Percentiles rank a stretch among this genome's conserved stretches.
phyloP scores from a whole-genome alignment of 257 asterid genomes.

The Craterostigma plantagineum region DNA sequence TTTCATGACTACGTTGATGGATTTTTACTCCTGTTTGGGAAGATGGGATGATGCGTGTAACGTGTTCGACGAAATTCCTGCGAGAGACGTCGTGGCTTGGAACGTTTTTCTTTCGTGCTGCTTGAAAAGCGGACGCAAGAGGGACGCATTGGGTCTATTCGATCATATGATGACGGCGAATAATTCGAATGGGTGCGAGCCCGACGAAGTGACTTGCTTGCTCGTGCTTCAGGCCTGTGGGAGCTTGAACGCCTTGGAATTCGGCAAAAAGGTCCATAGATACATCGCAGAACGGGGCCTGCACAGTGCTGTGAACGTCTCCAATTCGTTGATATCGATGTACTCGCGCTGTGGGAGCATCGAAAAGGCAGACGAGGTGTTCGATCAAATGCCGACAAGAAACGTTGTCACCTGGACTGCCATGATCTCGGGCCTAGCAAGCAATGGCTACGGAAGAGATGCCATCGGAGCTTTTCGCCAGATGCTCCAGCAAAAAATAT shows the following conservation, averaged over 20 bases:
- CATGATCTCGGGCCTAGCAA: slow-evolving; percentile 68
- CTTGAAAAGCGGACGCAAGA: slow-evolving; percentile 23
- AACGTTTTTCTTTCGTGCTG: slow-evolving; percentile 57
- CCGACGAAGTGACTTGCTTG: slow-evolving; percentile 69
- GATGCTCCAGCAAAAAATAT: slow-evolving; percentile 44
- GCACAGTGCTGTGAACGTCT: slow-evolving; percentile 17
- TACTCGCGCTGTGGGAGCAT: slow-evolving; percentile 60
- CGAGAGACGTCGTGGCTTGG: slow-evolving; percentile 50
- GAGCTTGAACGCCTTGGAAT: slow-evolving; percentile 45
- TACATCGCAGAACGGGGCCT: slow-evolving; percentile 25
- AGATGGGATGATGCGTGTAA: slow-evolving; percentile 27
- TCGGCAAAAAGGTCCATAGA: slow-evolving; percentile 42
- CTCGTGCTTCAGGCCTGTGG: slow-evolving; percentile 56
- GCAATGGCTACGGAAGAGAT: slow-evolving; percentile 54
- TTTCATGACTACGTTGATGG: slow-evolving; percentile 53
- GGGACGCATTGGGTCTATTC: slow-evolving; percentile 42
- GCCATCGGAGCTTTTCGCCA: slow-evolving; percentile 54
- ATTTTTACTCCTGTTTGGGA: slow-evolving; percentile 36
- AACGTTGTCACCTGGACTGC: slow-evolving; percentile 69
- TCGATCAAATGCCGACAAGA: slow-evolving; percentile 17
- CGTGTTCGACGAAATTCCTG: slow-evolving; percentile 63
- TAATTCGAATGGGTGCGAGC: slow-evolving; percentile 21
- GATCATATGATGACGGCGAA: slow-evolving; percentile 35
- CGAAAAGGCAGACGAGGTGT: slow-evolving; percentile 50
- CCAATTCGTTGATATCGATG: slow-evolving; percentile 59